Evolutionary conservation across 1,139 yeast genomes (phyloP), one percentile per base, ranked within the genome.

Genomic region (Meyerozyma carpophila): DNA sequence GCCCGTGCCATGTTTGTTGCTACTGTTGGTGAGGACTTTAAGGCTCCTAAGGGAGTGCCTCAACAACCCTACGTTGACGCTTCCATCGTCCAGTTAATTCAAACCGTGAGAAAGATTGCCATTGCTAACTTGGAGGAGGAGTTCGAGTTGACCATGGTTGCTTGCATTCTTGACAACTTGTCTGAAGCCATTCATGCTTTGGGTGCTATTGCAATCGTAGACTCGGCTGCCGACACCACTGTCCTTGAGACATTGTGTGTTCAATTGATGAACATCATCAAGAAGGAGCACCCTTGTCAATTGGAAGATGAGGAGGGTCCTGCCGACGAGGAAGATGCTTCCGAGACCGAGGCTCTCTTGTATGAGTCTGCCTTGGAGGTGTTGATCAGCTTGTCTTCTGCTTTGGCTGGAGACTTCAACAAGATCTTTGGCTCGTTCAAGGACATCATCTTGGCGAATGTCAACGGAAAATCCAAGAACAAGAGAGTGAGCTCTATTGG

Each of bases 401-500:
- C 88, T 14, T 75, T 91, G 55, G 93, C 86, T 47, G 77, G 79
- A 43, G 90, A 84, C 55, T 93, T 93, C 63, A 71, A 70, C 53
- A 82, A 80, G 61, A 71, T 90, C 49, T 88, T 91, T 61, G 75
- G 73, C 36, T 75, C 86, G 24, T 86, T 89, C 75, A 84, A 87
- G 62, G 83, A 81, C 46, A 66, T 80, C 41, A 73, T 93, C 47
- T 66, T 79, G 50, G 63, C 78, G 44, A 80, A 84, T 62, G 78
- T 82, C 49, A 70, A 75, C 45, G 77, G 86, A 48, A 81, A 82
- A 62, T 80, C 84, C 44, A 83, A 81, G 66, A 65, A 63, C 48
- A 93, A 87, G 73, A 81, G 97, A 63, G 86, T 88, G 39, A 77
- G 88, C 43, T 84, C 94, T 40, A 80, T 89, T 53, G 98, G 98